Conservation (phyloP, 2,329 filamentous ascomycete genomes). For the Aspergillus uvarum region DNA sequence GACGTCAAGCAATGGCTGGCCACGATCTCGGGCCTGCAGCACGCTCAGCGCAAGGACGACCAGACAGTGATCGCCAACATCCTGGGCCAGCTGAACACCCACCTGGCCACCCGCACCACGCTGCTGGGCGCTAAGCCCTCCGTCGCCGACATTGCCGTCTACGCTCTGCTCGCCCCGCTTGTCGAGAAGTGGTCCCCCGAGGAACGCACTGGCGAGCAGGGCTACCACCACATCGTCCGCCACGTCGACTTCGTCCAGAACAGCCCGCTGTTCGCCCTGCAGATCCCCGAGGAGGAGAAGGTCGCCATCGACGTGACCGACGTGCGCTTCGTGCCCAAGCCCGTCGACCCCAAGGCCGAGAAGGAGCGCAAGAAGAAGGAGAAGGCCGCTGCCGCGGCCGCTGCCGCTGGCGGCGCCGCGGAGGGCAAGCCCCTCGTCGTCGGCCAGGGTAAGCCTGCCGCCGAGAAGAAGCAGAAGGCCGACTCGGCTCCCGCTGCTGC, state of each 20-base stretch:
- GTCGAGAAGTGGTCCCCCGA: constrained; percentile 80
- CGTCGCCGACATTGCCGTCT: constrained; percentile 80
- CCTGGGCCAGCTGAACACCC: constrained; percentile 76
- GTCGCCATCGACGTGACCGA: constrained; percentile 75
- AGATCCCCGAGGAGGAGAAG: constrained; percentile 70
- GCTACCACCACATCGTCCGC: constrained; percentile 86
- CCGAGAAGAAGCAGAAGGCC: constrained; percentile 47
- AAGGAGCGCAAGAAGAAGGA: constrained; percentile 97
- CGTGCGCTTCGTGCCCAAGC: constrained; percentile 83
- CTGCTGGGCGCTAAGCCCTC: constrained; percentile 87
- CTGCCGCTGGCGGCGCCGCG: constrained; percentile 27
- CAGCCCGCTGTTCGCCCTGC: constrained; percentile 67
- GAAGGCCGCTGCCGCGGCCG: constrained; percentile 58
- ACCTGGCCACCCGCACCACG: constrained; percentile 85
- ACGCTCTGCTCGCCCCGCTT: constrained; percentile 71
- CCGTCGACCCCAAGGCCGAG: constrained; percentile 87
- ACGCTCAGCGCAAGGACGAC: constrained; percentile 51
- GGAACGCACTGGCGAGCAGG: constrained; percentile 84
- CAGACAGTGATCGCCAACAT: constrained; percentile 60
- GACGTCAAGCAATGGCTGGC: constrained; percentile 89
- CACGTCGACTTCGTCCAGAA: constrained; percentile 95
- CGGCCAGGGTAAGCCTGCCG: constrained; percentile 43
- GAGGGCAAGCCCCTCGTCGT: constrained; percentile 39
- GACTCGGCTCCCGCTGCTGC: constrained; percentile 54
- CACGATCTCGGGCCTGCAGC: constrained; percentile 69